Evolutionary conservation across 2,329 filamentous ascomycete species (phyloP).

Genomic region (Emmonsia crescens): DNA sequence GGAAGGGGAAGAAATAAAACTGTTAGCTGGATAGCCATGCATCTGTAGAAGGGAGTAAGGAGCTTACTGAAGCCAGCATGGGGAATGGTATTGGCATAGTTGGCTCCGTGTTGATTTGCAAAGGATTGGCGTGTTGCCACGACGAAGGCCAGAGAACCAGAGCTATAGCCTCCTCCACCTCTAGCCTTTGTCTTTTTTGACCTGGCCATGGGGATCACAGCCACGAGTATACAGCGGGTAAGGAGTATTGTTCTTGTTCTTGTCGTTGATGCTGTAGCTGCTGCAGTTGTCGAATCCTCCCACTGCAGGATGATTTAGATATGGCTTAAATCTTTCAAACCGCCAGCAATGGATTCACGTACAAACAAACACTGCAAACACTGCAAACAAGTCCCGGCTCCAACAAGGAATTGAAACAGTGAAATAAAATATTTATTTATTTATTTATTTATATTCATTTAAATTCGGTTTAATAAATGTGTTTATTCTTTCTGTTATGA

Average conservation of each 20-base stretch:
- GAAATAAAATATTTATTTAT: no score
- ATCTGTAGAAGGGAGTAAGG: background rate
- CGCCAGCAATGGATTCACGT: background rate
- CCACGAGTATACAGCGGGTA: background rate
- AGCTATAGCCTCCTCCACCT: background rate
- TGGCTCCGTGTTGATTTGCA: background rate
- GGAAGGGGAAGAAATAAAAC: background rate
- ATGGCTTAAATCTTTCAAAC: background rate
- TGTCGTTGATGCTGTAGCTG: background rate
- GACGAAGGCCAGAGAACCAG: background rate
- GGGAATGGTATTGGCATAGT: background rate
- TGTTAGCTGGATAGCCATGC: background rate
- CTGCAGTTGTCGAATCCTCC: background rate
- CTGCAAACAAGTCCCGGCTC: no score
- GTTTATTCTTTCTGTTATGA: no score
- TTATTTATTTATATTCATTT: no score
- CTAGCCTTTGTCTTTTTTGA: background rate
- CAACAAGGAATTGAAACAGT: no score
- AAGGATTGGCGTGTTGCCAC: background rate
- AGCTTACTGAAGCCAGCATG: background rate
- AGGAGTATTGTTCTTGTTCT: background rate
- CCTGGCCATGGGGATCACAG: background rate
- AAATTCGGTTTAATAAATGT: no score
- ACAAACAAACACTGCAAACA: slow-evolving; percentile 4
- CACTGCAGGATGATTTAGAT: background rate